phyloP scores from a whole-genome alignment of 352 stramenopile genomes.

The Aphanomyces cochlioides region DNA sequence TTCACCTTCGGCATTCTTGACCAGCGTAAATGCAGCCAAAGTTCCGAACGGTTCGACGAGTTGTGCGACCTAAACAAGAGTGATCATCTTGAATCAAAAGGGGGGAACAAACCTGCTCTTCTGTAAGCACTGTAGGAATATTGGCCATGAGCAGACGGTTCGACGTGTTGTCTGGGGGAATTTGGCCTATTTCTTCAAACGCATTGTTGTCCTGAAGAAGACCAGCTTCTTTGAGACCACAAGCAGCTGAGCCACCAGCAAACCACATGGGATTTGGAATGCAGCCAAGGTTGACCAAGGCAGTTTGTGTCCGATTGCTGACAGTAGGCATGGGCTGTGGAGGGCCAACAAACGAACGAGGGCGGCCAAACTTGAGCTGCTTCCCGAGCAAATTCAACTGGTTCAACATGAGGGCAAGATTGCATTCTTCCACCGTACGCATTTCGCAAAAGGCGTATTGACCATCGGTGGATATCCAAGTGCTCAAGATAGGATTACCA shows the following conservation, averaged over 20 bases:
- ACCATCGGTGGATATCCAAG: slow-evolving; percentile 81
- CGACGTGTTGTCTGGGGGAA: slow-evolving; percentile 30
- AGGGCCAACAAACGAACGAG: slow-evolving; percentile 76
- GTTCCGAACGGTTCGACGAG: slow-evolving; percentile 78
- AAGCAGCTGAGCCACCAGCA: slow-evolving; percentile 26
- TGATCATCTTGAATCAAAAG: not conserved
- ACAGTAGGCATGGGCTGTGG: slow-evolving; percentile 71
- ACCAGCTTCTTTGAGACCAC: slow-evolving; percentile 16
- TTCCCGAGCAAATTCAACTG: slow-evolving; percentile 72
- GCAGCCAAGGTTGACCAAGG: slow-evolving; percentile 74
- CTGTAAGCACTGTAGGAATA: slow-evolving; percentile 66
- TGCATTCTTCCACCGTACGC: slow-evolving; percentile 82
- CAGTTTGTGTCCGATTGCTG: slow-evolving; percentile 66
- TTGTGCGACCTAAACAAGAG: slow-evolving; percentile 46
- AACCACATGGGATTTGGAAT: slow-evolving; percentile 80
- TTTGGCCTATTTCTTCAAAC: slow-evolving; percentile 18
- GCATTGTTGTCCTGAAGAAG: slow-evolving; percentile 11
- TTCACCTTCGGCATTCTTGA: slow-evolving; percentile 51
- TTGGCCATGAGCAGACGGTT: slow-evolving; percentile 79
- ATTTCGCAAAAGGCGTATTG: slow-evolving; percentile 88
- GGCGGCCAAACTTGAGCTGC: slow-evolving; percentile 82
- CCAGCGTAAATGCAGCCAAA: slow-evolving; percentile 60
- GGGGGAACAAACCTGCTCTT: slow-evolving; percentile 48
- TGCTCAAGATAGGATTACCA: slow-evolving; percentile 79
- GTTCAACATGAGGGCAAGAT: slow-evolving; percentile 78